Evolutionary conservation across 495 filamentous ascomycete genomes (phyloP), one percentile per base, ranked within the genome.

Genomic region (Parathielavia hyrcaniae): DNA sequence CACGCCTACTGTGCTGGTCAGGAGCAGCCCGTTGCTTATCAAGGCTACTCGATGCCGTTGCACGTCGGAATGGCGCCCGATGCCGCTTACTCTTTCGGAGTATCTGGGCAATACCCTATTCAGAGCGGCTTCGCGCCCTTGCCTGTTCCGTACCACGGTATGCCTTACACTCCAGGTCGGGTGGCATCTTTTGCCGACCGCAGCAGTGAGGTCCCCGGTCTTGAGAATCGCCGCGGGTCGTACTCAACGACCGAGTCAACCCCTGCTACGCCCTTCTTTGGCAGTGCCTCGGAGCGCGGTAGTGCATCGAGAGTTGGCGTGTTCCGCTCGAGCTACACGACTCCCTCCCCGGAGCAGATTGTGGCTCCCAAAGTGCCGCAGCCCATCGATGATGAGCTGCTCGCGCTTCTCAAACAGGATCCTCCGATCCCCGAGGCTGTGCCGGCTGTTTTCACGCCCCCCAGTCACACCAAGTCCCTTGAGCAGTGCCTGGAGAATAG

Each of bases 401-500:
- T 92, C 60, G 77, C 78, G 20, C 74, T 95, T 53, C 80, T 91
- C 9, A 77, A 84, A 58, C 80, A 86, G 62, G 83, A 88, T 9
- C 92, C 95, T 20, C 69, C 83, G 2, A 95, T 97, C 62, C 93
- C 93, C n/a, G 76, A 79, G 35, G 91, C 95, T 20, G 88, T 98
- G 50, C 91, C 91, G 22, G 90, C 91, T 14, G 82, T 88, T 63
- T 90, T 86, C 75, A 87, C 85, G 45, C 83, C 81, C 65, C 85
- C 76, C 53, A 83, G 82, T 65, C 89, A 79, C 73, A 79, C 86
- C 68, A 86, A 85, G 79, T 89, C 88, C 35, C 82, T 96, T 34
- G 89, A 91, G 60, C 90, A 96, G 73, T 90, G 90, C 64, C 77
- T 97, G 48, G 87, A 95, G 69, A 97, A 97, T 63, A 86, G 87